Percentiles rank a stretch among this genome's conserved stretches.
Conservation (phyloP, 805 yeast genomes). For the Zygotorulaspora florentina region DNA sequence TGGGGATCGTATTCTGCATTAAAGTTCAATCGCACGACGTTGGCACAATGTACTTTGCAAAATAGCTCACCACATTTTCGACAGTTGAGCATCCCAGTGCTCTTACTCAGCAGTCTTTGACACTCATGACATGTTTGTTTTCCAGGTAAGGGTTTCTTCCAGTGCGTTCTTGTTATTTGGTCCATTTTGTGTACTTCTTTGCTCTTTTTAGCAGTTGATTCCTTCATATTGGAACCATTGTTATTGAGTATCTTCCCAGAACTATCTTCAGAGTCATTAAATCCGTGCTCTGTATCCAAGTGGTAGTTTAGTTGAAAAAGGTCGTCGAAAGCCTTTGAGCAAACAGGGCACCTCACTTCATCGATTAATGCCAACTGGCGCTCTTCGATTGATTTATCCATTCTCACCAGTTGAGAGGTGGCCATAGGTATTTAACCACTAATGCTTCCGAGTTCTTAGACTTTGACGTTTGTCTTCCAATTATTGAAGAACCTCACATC, state of each 20-base stretch:
- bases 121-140: conserved; percentile 34
- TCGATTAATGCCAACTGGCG: neutral
- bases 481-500: neutral
- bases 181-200: conserved; percentile 40
- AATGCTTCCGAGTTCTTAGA: too few species aligned
- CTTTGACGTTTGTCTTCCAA: neutral
- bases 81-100: conserved; percentile 50
- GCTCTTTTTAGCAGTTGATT: conserved; percentile 25
- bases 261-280: conserved; percentile 20
- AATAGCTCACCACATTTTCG: conserved; percentile 69
- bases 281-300: conserved; percentile 62
- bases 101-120: conserved; percentile 56
- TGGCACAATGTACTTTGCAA: conserved; percentile 62
- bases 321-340: conserved; percentile 54
- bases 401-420: neutral
- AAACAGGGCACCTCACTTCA: conserved; percentile 57
- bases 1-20: conserved; percentile 44
- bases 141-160: conserved; percentile 17
- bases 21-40: conserved; percentile 47
- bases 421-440: neutral
- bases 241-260: neutral
- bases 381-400: neutral
- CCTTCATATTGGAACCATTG: conserved; percentile 24
- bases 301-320: conserved; percentile 59
- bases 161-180: conserved; percentile 35